A percentile compares a stretch with the other conserved stretches of the same genome.
Evolutionary conservation across 768 basidiomycete genomes (phyloP).

Genomic region (Clathrus columnatus): DNA sequence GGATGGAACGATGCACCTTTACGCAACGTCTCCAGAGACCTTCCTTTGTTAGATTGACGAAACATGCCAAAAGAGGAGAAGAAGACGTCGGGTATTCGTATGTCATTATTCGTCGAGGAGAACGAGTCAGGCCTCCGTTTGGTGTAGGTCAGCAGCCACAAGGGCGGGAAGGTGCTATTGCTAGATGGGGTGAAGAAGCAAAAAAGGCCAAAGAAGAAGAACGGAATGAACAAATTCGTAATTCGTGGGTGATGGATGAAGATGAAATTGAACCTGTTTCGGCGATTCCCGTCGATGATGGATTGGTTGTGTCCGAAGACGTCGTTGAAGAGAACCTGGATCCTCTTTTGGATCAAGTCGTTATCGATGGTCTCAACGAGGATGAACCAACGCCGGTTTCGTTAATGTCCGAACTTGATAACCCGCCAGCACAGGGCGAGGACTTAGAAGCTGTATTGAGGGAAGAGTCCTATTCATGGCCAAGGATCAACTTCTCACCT

Average conservation of each 20-base stretch:
- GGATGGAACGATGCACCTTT: slow-evolving; percentile 53
- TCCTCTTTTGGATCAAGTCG: slow-evolving; percentile 12
- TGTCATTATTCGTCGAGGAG: slow-evolving; percentile 75
- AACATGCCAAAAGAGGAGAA: slow-evolving; percentile 76
- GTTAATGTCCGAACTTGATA: slow-evolving; percentile 44
- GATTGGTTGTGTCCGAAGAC: neutral
- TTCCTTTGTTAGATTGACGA: slow-evolving; percentile 75
- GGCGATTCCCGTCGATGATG: neutral
- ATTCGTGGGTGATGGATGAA: slow-evolving; percentile 11
- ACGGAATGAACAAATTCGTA: neutral
- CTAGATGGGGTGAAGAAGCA: slow-evolving; percentile 11
- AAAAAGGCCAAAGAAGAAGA: neutral
- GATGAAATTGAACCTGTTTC: slow-evolving; percentile 4
- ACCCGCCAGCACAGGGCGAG: slow-evolving; percentile 30
- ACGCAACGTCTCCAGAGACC: slow-evolving; percentile 84
- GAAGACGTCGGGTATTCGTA: slow-evolving; percentile 89
- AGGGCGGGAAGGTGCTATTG: slow-evolving; percentile 16
- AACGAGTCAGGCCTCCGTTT: slow-evolving; percentile 37
- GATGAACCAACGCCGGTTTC: slow-evolving; percentile 1
- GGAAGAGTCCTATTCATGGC: slow-evolving; percentile 78
- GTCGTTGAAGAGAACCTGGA: neutral
- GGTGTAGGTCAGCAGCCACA: neutral
- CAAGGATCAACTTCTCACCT: slow-evolving; percentile 86
- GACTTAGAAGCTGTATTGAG: slow-evolving; percentile 50
- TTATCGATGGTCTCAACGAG: slow-evolving; percentile 16